Conservation (phyloP, 148 eudicot genomes). For the Fagopyrum homotropicum region DNA sequence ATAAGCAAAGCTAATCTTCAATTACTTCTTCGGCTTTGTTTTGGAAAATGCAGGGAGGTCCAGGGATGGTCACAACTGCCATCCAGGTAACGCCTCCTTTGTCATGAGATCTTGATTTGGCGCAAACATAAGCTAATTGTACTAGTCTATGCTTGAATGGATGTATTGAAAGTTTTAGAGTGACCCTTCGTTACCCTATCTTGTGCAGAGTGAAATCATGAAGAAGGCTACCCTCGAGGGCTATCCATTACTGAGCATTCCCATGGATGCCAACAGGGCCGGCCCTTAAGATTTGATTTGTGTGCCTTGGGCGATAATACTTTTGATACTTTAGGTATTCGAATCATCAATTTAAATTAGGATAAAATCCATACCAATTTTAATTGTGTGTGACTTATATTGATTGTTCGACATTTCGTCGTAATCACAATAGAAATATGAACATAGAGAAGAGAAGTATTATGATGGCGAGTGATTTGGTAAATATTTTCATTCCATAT, state of each 20-base stretch:
- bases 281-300: no score
- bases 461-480: no score
- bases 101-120: neutral
- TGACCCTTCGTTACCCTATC: neutral
- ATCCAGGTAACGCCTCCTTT: slow-evolving; percentile 45
- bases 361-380: no score
- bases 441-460: no score
- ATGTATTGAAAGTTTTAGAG: neutral
- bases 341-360: no score
- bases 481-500: no score
- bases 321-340: no score
- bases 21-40: slow-evolving; percentile 10
- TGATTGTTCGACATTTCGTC: no score
- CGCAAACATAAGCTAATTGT: neutral
- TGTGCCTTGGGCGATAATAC: no score
- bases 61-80: slow-evolving; percentile 53
- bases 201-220: slow-evolving; percentile 54
- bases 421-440: no score
- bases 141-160: neutral
- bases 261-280: no score
- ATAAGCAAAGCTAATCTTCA: neutral
- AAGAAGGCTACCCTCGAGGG: slow-evolving; percentile 43
- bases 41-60: slow-evolving; percentile 39
- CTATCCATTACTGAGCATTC: slow-evolving; percentile 8
- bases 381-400: no score